Conservation (phyloP, 495 filamentous ascomycete species). For the Lepidopterella palustris region DNA sequence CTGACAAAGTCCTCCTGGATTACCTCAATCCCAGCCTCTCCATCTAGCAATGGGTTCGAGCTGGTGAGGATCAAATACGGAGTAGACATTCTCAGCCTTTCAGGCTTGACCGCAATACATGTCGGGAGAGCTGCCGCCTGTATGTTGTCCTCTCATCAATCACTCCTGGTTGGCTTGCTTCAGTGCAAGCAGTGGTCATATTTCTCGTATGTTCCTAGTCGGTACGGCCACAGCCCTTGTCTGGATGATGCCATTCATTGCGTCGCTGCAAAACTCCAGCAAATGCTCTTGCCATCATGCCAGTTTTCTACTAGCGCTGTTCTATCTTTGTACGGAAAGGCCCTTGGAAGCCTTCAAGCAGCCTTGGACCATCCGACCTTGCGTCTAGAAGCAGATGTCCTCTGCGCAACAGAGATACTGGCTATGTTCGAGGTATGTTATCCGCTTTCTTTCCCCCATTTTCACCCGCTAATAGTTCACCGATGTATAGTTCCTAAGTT, state of each 20-base stretch:
- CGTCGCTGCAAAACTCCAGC: slow-evolving; percentile 33
- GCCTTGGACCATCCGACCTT: slow-evolving; percentile 30
- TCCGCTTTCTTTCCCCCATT: background rate
- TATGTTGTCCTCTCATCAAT: slow-evolving; percentile 23
- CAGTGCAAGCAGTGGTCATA: slow-evolving; percentile 29
- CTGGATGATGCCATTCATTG: slow-evolving; percentile 34
- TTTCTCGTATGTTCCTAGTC: slow-evolving; percentile 34
- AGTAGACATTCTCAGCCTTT: slow-evolving; percentile 30
- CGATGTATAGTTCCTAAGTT: slow-evolving; percentile 11
- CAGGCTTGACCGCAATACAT: slow-evolving; percentile 29
- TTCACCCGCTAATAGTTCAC: background rate
- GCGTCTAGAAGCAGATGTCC: slow-evolving; percentile 29
- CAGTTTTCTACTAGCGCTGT: slow-evolving; percentile 15
- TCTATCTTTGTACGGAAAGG: slow-evolving; percentile 33
- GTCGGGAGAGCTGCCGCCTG: slow-evolving; percentile 20
- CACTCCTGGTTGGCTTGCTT: slow-evolving; percentile 20
- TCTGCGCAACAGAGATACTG: slow-evolving; percentile 37
- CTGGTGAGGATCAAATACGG: slow-evolving; percentile 25
- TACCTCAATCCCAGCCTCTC: slow-evolving; percentile 12
- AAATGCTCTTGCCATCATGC: slow-evolving; percentile 20
- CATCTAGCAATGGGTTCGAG: slow-evolving; percentile 31
- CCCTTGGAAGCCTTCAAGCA: slow-evolving; percentile 34
- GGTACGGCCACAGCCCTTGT: slow-evolving; percentile 32
- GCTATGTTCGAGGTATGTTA: slow-evolving; percentile 33
- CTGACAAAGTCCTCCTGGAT: background rate